phyloP scores from a whole-genome alignment of 2,329 filamentous ascomycete species.

The Venturia oleaginea region DNA sequence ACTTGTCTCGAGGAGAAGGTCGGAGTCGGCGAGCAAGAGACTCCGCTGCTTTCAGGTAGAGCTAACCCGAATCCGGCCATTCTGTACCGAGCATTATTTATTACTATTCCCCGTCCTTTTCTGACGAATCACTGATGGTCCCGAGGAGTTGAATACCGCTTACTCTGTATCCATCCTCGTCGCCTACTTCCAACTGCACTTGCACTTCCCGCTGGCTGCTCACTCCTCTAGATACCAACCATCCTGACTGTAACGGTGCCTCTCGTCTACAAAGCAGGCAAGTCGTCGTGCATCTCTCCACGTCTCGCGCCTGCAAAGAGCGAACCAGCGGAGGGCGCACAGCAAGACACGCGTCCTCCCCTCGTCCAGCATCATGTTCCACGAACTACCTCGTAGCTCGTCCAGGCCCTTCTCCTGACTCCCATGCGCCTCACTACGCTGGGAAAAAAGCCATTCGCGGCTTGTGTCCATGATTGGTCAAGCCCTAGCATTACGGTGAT shows the following conservation, averaged over 20 bases:
- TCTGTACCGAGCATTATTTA: no score
- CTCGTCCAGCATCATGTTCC: background rate
- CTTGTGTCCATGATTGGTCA: background rate
- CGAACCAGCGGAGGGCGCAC: background rate
- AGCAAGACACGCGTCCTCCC: constrained; percentile 1
- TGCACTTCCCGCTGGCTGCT: background rate
- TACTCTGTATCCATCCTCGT: background rate
- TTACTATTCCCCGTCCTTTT: background rate
- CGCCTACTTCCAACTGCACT: no score
- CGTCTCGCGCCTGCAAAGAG: background rate
- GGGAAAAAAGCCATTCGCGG: background rate
- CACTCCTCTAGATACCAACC: background rate
- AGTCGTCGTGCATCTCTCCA: background rate
- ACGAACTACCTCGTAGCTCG: background rate
- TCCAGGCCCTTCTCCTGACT: background rate
- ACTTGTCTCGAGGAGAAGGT: background rate
- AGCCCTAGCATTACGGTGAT: background rate
- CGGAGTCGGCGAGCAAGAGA: background rate
- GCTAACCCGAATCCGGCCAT: no score
- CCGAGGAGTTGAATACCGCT: background rate
- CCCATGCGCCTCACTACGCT: background rate
- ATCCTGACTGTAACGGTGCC: background rate
- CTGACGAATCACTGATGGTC: background rate
- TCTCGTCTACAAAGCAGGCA: no score
- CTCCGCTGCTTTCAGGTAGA: no score